phyloP scores from a whole-genome alignment of 352 stramenopile genomes.

The Phytophthora podocarpi region DNA sequence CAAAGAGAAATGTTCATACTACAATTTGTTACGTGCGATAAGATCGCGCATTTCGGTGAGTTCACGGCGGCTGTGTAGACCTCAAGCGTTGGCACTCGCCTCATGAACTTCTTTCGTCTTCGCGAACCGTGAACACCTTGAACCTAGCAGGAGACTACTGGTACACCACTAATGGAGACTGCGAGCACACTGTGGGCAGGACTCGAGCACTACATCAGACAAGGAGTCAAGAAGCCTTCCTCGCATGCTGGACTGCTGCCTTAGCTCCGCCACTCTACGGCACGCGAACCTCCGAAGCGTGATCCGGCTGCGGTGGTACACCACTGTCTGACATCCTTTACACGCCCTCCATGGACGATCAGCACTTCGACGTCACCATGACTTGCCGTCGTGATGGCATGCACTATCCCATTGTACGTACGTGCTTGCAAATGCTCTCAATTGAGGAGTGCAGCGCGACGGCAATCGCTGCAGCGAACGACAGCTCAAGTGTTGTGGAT shows the following conservation, averaged over 20 bases:
- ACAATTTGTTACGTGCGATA: neutral
- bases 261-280: neutral
- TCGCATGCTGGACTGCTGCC: neutral
- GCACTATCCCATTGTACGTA: no score
- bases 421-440: neutral
- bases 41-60: neutral
- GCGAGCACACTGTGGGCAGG: no score
- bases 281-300: neutral
- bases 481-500: constrained; percentile 4
- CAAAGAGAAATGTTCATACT: constrained; percentile 7
- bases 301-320: constrained; percentile 1
- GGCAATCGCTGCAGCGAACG: neutral
- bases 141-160: no score
- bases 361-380: no score
- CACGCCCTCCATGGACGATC: no score
- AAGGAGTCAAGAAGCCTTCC: neutral
- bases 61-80: neutral
- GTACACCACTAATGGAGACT: neutral
- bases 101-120: neutral
- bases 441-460: neutral
- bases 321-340: constrained; percentile 3
- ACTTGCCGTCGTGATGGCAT: no score
- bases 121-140: no score
- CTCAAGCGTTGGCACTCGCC: neutral
- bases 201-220: no score